phyloP scores from a whole-genome alignment of 2,329 filamentous ascomycete genomes.

The Biscogniauxia mediterranea region DNA sequence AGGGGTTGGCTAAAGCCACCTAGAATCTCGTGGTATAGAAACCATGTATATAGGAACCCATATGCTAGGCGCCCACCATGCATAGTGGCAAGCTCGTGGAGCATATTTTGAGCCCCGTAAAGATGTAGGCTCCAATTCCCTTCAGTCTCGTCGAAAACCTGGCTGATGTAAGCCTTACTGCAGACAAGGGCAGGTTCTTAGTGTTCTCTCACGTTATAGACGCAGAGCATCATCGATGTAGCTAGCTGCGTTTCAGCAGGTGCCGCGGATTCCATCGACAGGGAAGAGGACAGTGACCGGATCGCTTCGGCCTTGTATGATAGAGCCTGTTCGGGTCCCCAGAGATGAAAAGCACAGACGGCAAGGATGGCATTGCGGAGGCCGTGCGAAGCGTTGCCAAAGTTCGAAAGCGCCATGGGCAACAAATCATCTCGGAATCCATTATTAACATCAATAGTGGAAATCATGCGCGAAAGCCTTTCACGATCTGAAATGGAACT shows the following conservation, averaged over 20 bases:
- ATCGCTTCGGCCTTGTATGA: slow-evolving; percentile 43
- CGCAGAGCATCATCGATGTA: slow-evolving; percentile 50
- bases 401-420: slow-evolving; percentile 42
- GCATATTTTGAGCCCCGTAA: slow-evolving; percentile 40
- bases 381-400: slow-evolving; percentile 35
- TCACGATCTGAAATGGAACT: slow-evolving; percentile 34
- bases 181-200: neutral
- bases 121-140: slow-evolving; percentile 46
- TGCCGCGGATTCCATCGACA: slow-evolving; percentile 31
- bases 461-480: slow-evolving; percentile 44
- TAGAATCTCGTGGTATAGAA: slow-evolving; percentile 46
- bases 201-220: slow-evolving; percentile 43
- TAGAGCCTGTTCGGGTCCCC: slow-evolving; percentile 39
- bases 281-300: slow-evolving; percentile 37
- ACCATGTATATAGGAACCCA: slow-evolving; percentile 45
- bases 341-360: slow-evolving; percentile 42
- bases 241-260: slow-evolving; percentile 41
- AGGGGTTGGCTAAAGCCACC: slow-evolving; percentile 42
- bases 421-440: slow-evolving; percentile 46
- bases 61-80: slow-evolving; percentile 30
- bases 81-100: slow-evolving; percentile 28
- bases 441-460: slow-evolving; percentile 45
- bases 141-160: slow-evolving; percentile 49
- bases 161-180: slow-evolving; percentile 9
- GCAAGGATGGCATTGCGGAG: slow-evolving; percentile 45